Evolutionary conservation across 2,329 filamentous ascomycete genomes (phyloP), one percentile per base, ranked within the genome.

Genomic region (Xylaria sp.): DNA sequence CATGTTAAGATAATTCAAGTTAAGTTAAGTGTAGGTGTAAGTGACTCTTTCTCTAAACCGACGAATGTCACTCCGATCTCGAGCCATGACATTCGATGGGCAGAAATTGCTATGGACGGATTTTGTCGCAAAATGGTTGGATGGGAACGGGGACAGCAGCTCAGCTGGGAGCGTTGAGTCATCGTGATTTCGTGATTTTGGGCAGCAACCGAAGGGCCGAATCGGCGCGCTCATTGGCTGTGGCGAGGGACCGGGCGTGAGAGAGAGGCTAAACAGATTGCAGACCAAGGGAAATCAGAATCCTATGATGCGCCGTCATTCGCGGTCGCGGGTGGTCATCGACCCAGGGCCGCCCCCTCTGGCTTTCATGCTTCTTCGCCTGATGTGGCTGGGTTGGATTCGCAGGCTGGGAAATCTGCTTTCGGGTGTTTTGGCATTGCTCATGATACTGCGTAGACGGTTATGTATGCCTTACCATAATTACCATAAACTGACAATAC

Each of bases 81-180:
- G 69, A 67, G 67, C 49, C 54, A 63, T 63, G 23, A n/a, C 39
- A 15, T 33, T 48, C 46, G 58, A 61, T 64, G 33, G 59, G 49
- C 31, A 63, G 59, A 55, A 62, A 56, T 48, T 61, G 8, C 43
- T 10, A 28, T 55, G 15, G 23, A 58, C n/a, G 52, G 49, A 56
- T 49, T 23, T 52, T 56, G 23, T 48, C 51, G 61, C 60, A 56
- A 57, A 18, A 58, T 60, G 57, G 59, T 39, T 63, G 55, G 60
- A 60, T 63, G 58, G 58, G 59, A 36, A 58, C 46, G 43, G 59
- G 59, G 25, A 65, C 71, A 64, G 72, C 43, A 65, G 66, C 62
- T 68, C 62, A 68, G 68, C 58, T 66, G 58, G 65, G 65, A 31
- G 46, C 39, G 56, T 76, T 76, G 74, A 76, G 71, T 76, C 75